Conservation (phyloP, 352 stramenopile species). For the Peronospora belbahrii region DNA sequence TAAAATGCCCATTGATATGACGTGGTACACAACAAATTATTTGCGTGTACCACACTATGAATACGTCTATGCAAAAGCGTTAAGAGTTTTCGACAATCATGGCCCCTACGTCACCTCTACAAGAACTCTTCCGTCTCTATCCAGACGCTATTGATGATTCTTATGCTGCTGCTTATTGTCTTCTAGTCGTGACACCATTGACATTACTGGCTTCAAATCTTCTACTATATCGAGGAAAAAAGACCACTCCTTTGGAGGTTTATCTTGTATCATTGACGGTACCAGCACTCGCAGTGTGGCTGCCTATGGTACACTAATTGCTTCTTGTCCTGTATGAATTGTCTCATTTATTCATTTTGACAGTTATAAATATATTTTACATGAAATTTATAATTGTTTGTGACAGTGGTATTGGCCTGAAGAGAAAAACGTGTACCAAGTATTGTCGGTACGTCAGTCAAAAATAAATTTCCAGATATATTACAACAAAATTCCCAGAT, state of each 20-base stretch:
- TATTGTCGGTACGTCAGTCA: conserved; percentile 12
- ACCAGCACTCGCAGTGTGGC: conserved; percentile 31
- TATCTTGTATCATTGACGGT: conserved; percentile 38
- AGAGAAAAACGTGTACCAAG: conserved; percentile 29
- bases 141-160: conserved; percentile 43
- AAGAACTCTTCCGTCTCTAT: conserved; percentile 36
- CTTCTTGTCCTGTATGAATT: too few relatives aligned
- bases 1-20: conserved; percentile 6
- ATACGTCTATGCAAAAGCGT: too few relatives aligned
- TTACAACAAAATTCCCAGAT: too few relatives aligned
- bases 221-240: conserved; percentile 33
- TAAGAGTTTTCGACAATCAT: too few relatives aligned
- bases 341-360: too few relatives aligned
- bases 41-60: not conserved
- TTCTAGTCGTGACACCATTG: conserved; percentile 41
- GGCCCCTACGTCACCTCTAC: conserved; percentile 5
- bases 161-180: conserved; percentile 30
- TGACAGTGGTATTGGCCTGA: conserved; percentile 21
- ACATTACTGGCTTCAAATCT: conserved; percentile 26
- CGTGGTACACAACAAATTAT: not conserved
- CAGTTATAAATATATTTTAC: conserved; percentile 1
- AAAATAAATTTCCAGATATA: too few relatives aligned
- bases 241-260: conserved; percentile 35
- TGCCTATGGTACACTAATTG: conserved; percentile 34
- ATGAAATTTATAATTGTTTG: not conserved